phyloP scores from a whole-genome alignment of 768 basidiomycete genomes.

The Sporobolomyces roseus region DNA sequence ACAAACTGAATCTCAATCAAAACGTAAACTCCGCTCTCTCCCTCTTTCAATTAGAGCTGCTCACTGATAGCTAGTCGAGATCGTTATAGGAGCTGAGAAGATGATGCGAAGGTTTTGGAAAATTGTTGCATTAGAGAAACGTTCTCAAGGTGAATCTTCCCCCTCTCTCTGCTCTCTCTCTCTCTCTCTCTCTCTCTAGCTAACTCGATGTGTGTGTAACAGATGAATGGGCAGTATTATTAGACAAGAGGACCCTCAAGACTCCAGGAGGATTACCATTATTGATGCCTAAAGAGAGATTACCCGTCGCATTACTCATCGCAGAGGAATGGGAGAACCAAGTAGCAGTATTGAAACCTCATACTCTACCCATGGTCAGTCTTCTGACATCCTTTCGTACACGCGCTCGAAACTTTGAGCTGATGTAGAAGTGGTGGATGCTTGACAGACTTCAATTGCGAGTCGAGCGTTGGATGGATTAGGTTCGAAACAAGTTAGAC shows the following conservation, averaged over 20 bases:
- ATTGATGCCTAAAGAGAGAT: conserved; percentile 64
- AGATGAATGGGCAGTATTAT: conserved; percentile 35
- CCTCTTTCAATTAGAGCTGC: neutral
- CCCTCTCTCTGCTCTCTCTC: neutral
- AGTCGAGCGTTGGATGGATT: conserved; percentile 85
- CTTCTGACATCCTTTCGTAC: neutral
- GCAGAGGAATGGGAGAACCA: conserved; percentile 98
- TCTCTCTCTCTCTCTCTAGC: neutral
- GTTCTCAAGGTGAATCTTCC: conserved; percentile 47
- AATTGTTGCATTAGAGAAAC: conserved; percentile 68
- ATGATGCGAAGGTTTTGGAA: conserved; percentile 93
- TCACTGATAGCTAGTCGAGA: neutral
- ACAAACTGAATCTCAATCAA: conserved; percentile 24
- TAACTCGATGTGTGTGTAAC: neutral
- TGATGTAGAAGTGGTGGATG: neutral
- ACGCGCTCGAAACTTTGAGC: neutral
- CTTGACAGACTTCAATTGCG: conserved; percentile 73
- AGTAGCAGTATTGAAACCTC: conserved; percentile 74
- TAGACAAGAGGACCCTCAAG: conserved; percentile 59
- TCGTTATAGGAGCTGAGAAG: conserved; percentile 71
- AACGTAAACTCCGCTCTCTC: neutral
- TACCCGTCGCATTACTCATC: conserved; percentile 73
- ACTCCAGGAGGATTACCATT: conserved; percentile 80
- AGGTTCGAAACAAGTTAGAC: conserved; percentile 57
- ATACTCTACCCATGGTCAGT: conserved; percentile 81